Evolutionary conservation across 257 asterid genomes (phyloP).

Genomic region (Anisodus tanguticus): DNA sequence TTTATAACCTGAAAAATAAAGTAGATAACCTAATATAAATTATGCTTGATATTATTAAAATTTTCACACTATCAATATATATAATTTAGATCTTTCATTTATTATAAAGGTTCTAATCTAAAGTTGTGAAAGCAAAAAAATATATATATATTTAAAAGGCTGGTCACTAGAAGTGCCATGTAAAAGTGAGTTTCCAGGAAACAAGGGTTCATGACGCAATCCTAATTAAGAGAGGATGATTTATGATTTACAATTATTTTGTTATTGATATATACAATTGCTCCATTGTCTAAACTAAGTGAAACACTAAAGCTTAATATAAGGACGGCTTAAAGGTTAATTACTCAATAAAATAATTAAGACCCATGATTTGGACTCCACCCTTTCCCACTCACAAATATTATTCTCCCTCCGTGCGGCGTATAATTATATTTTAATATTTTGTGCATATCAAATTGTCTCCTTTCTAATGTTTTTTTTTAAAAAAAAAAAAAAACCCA

Average conservation of each 20-base stretch:
- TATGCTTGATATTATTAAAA: background rate
- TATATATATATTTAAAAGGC: too few relatives aligned
- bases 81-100: background rate
- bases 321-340: constrained; percentile 35
- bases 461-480: background rate
- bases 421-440: constrained; percentile 27
- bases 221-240: background rate
- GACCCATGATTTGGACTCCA: constrained; percentile 58
- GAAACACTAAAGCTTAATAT: constrained; percentile 52
- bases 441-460: constrained; percentile 40
- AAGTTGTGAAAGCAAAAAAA: background rate
- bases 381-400: constrained; percentile 34
- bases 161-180: background rate
- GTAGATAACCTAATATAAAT: too few relatives aligned
- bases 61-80: background rate
- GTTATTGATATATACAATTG: background rate
- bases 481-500: too few relatives aligned
- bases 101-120: background rate
- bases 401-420: constrained; percentile 57
- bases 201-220: constrained; percentile 18
- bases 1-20: background rate
- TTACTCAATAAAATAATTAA: background rate
- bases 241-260: background rate
- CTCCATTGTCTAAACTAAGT: constrained; percentile 48
- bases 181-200: constrained; percentile 23